Base-by-base conservation (phyloP, 139 green algal genomes). In the Chlorella sp. region DNA sequence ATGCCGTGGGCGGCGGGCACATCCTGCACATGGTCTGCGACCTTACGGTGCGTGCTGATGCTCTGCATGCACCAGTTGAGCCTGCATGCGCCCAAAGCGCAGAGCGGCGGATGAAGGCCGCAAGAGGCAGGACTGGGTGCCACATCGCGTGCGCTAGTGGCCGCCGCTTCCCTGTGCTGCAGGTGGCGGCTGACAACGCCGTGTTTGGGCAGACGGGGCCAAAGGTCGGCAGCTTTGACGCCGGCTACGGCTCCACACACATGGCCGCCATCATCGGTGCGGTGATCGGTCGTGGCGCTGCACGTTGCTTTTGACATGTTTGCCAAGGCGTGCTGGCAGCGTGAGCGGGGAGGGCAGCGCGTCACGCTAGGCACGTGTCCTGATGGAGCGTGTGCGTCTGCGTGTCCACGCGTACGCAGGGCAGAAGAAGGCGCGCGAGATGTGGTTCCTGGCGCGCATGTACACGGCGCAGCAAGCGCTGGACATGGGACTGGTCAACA, bases 21-120 rank as follows among this genome's bases (percentile, higher is more conserved):
- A 95, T 99, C 73, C 83, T 99, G 72, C 95, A 98, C 80, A 97
- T 99, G 94, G 80, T 98, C 30, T 98, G 94, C 75, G 95, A 99
- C 81, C 77, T 99, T 63, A 98, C 95, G 73, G 89, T 93, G 63
- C 34, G 80, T 68, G n/a, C n/a, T n/a, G n/a, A n/a, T n/a, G n/a
- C n/a, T n/a, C n/a, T n/a, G n/a, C n/a, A n/a, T n/a, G n/a, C n/a
- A n/a, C n/a, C n/a, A n/a, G n/a, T n/a, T n/a, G n/a, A n/a, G n/a
- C n/a, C n/a, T n/a, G n/a, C n/a, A n/a, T n/a, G n/a, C n/a, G n/a
- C n/a, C n/a, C n/a, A n/a, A n/a, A n/a, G n/a, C n/a, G n/a, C n/a
- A n/a, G n/a, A n/a, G n/a, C n/a, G n/a, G n/a, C n/a, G n/a, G n/a
- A n/a, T n/a, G n/a, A n/a, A n/a, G n/a, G n/a, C n/a, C n/a, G n/a